Evolutionary conservation across 768 basidiomycete species (phyloP), one percentile per base, ranked within the genome.

Genomic region (Mycena rebaudengoi): DNA sequence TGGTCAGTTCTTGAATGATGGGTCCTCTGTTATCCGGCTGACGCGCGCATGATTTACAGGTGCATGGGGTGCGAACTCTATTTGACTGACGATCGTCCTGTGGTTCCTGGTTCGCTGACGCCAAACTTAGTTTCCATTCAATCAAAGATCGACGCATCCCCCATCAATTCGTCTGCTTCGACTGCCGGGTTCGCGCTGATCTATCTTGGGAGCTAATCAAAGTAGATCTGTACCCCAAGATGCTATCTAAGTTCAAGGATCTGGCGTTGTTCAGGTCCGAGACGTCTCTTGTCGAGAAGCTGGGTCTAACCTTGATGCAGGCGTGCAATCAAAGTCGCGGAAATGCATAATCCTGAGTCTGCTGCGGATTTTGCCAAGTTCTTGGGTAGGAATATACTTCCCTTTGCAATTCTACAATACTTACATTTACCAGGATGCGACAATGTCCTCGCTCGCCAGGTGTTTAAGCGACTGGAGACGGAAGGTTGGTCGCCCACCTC

Each of bases 191-290:
- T 45, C 85, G 82, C 49, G 83, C 81, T 13, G 91, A 91, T 67
- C 75, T 82, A 37, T 87, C 86, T 61, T 93, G 91, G 89, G 86
- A 89, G 44, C 78, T 93, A 18, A 88, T 92, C 69, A 83, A 86
- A 58, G 77, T 82, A 37, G 83, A 85, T 64, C 72, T 87, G 33
- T 88, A 88, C 68, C 83, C 86, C 50, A 73, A 74, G 57, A 86
- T 91, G 76, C 78, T 91, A 28, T 80, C 82, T 11, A 88, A 87
- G 61, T 92, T 87, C 75, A 85, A 85, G 68, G 89, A 90, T 48
- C 79, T 95, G 23, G 87, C 91, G 1, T 79, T 88, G 28, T 91
- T 92, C 73, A 86, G 92, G 92, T 90, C 46, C 52, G 66, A 45
- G 45, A 1, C 16, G 29, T 7, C 50, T 30, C 12, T n/a, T 54